Evolutionary conservation across 768 basidiomycete species (phyloP).

Genomic region (Collybiopsis confluens): DNA sequence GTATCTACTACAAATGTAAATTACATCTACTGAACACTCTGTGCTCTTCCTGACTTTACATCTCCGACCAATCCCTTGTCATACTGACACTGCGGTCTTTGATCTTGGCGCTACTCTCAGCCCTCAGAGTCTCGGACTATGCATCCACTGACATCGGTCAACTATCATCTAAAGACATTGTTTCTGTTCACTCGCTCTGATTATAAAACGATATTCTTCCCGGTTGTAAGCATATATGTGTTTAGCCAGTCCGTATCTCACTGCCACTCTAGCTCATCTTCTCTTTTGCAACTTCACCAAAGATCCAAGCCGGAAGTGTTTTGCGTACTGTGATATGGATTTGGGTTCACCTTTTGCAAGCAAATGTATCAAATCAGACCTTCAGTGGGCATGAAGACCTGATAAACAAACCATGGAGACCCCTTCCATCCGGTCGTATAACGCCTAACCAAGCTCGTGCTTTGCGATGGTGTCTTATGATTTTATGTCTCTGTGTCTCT

Average conservation of each 20-base stretch:
- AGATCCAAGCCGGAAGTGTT: constrained; percentile 3
- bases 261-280: too few species aligned
- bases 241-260: background rate
- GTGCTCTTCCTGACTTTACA: too few species aligned
- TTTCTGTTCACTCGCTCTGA: constrained; percentile 32
- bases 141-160: too few species aligned
- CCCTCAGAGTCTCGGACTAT: too few species aligned
- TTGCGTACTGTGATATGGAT: constrained; percentile 18
- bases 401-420: constrained; percentile 25
- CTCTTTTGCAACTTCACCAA: too few species aligned
- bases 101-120: too few species aligned
- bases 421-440: constrained; percentile 25
- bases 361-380: constrained; percentile 26
- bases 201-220: constrained; percentile 29
- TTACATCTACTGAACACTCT: too few species aligned
- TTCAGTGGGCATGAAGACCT: constrained; percentile 21
- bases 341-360: constrained; percentile 25
- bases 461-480: constrained; percentile 23
- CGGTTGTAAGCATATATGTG: constrained; percentile 26
- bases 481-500: constrained; percentile 23
- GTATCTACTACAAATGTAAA: too few species aligned
- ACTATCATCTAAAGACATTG: too few species aligned
- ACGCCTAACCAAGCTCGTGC: constrained; percentile 12
- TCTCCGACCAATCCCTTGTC: too few species aligned
- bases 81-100: too few species aligned